These are phyloP conservation scores for Boletales sp. DNA, from an alignment of 768 basidiomycete species.

Conservation along the genomic window DNA sequence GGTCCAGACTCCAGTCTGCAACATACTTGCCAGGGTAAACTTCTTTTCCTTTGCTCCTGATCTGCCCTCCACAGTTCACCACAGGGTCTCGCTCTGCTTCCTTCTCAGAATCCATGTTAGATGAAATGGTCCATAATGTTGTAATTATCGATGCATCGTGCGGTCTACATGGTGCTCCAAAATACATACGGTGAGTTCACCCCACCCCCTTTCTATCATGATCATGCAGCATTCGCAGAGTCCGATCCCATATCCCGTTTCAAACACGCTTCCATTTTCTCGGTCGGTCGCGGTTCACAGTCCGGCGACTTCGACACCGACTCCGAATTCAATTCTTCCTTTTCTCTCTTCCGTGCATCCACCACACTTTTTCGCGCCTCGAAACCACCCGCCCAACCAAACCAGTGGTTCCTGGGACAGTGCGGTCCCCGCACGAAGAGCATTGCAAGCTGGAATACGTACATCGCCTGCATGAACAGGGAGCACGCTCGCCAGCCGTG, in stretches of 20 bases:
- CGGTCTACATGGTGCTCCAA: too few relatives aligned
- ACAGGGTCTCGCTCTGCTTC: too few relatives aligned
- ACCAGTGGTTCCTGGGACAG: constrained; percentile 43
- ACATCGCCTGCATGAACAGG: constrained; percentile 55
- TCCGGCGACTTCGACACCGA: neutral
- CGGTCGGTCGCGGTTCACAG: neutral
- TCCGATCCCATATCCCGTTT: neutral
- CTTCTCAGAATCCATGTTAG: too few relatives aligned
- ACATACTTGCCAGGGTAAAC: too few relatives aligned
- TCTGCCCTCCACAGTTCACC: too few relatives aligned
- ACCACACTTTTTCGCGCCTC: constrained; percentile 40
- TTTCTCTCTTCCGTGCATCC: constrained; percentile 4
- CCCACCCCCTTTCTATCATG: too few relatives aligned
- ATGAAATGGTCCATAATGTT: too few relatives aligned
- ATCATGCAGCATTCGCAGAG: constrained; percentile 1
- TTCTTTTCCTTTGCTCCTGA: too few relatives aligned
- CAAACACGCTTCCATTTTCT: constrained; percentile 7
- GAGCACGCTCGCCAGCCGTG: constrained; percentile 72
- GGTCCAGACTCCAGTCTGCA: too few relatives aligned
- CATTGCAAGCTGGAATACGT: constrained; percentile 51
- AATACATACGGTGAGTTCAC: too few relatives aligned
- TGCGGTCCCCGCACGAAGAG: constrained; percentile 71
- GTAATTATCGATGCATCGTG: too few relatives aligned
- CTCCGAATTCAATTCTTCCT: neutral
- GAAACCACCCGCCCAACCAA: constrained; percentile 60